Evolutionary conservation across 179 eudicot genomes (phyloP), one percentile per base, ranked within the genome.

Genomic region (Carnegiea gigantea): DNA sequence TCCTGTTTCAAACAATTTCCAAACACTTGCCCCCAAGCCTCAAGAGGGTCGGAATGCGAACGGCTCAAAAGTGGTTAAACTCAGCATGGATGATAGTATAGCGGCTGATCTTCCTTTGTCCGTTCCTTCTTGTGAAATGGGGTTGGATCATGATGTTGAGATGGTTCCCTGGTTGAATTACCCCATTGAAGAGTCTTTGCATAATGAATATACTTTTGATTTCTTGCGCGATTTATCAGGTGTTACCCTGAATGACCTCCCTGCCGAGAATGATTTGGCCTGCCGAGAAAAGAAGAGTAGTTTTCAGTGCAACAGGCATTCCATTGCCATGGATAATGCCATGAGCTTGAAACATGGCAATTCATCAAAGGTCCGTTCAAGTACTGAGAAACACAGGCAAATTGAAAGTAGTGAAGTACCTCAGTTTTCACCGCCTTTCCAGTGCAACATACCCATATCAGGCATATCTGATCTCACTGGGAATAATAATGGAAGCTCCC

Each of bases 141-240:
- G 85, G 48, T 84, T 88, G 78, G 90, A 80, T 80, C 91, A 88
- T 80, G 95, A 87, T 80, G 94, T 83, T 86, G 95, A 93, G 33
- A 87, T 87, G 87, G 92, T 81, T 17, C 93, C 97, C 48, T 95
- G 99, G 99, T 90, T 95, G 82, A 90, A 78, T 82, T 88, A 88
- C 84, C 89, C 91, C 11, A 73, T 88, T 48, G 92, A 87, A 46
- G 97, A 89, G 77, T 40, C 82, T 53, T 75, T 93, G 33, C 88
- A 85, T 75, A 83, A 92, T 40, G 93, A 89, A 62, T 93, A 86
- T 76, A 79, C 89, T 70, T 84, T 95, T 49, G 92, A 91, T 40
- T 82, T 95, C 75, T 72, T 93, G 78, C 92, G 90, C 18, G 97
- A 93, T 68, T 79, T 90, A 81, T 97, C 97, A 57, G 88, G 93